phyloP scores from a whole-genome alignment of 1,284 basidiomycete genomes.

The Ustilago trichophora region DNA sequence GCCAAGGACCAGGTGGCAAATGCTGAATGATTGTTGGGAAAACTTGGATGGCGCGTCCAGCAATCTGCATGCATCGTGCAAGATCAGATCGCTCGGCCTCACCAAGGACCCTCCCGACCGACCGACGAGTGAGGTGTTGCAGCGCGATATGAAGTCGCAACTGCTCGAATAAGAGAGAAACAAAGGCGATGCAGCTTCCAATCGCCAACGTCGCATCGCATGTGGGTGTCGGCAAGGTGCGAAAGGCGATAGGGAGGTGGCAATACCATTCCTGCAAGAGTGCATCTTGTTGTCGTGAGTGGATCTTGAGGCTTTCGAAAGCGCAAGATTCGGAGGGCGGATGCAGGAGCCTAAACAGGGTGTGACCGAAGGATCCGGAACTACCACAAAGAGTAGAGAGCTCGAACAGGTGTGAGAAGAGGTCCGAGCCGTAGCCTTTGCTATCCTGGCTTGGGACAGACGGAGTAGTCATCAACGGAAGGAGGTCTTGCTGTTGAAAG shows the following conservation, averaged over 20 bases:
- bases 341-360: not conserved
- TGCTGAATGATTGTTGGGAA: not conserved
- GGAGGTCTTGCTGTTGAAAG: no score
- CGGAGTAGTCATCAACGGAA: no score
- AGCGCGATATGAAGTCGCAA: constrained; percentile 7
- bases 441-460: no score
- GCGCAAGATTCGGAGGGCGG: not conserved
- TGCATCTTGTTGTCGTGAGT: not conserved
- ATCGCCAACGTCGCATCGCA: not conserved
- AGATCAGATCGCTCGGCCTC: not conserved
- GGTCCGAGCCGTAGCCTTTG: no score
- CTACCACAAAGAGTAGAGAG: constrained; percentile 1
- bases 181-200: constrained; percentile 7
- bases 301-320: not conserved
- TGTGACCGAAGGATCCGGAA: not conserved
- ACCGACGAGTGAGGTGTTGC: not conserved
- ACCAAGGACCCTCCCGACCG: not conserved
- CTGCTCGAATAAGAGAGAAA: constrained; percentile 3
- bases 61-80: not conserved
- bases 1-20: constrained; percentile 3
- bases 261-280: constrained; percentile 8
- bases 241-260: not conserved
- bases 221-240: not conserved
- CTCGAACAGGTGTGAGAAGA: no score
- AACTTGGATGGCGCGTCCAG: not conserved